Evolutionary conservation across 2,329 filamentous ascomycete genomes (phyloP), one percentile per base, ranked within the genome.

Genomic region (Helotiales sp.): DNA sequence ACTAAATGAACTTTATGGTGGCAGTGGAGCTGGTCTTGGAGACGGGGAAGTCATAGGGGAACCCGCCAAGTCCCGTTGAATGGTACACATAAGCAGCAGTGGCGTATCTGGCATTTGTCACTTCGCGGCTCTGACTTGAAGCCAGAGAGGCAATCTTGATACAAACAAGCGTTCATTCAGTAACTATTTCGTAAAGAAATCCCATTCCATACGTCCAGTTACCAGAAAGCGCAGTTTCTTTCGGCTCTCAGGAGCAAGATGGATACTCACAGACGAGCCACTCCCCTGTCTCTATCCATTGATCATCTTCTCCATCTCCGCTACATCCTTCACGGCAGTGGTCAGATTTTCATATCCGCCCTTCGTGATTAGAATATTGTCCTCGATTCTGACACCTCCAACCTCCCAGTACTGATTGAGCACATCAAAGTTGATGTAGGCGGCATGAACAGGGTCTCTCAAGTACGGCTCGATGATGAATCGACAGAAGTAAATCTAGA

Each of bases 391-490:
- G 13, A 93, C 89, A 71, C 91, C 91, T 11, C 91, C 91, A 0
- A 93, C 93, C 62, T 90, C 87, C 89, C 93, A 94, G 80, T 96
- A 97, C 73, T 86, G 87, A 13, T 93, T 85, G 45, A 97, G 79
- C 1, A 94, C 91, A 22, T 84, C 80, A 47, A 83, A 81, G 75
- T 97, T 88, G 74, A 97, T 97, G 76, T 89, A 96, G 75, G 90
- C 89, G 63, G 86, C 85, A 75, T 94, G 88, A 57, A 87, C 85
- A 0, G 91, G 87, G 71, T 93, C 88, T 57, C 88, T 84, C 13
- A 97, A 82, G 76, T 91, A 96, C 0, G 93, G 92, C 52, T 90
- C 87, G 69, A 97, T 92, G 71, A 96, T 96, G 77, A 94, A 97
- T 22, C 88, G 86, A 80, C 93, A 97, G 79, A 97, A 97, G 81